A percentile compares a stretch with the other conserved stretches of the same genome.
phyloP scores from a whole-genome alignment of 192 early-diverging fungal genomes.

The Paraglomus occultum region DNA sequence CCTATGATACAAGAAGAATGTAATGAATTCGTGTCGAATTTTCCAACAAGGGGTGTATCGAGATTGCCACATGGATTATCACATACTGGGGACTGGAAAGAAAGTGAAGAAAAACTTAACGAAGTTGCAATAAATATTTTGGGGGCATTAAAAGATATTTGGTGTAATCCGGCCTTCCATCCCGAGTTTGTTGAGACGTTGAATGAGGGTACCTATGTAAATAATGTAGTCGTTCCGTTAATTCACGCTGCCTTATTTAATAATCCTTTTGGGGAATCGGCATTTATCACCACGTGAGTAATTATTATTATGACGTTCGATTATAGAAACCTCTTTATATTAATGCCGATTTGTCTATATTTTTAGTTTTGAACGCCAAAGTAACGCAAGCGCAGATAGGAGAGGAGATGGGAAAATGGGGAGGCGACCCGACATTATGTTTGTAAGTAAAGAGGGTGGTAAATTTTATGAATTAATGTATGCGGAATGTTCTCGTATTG shows the following conservation, averaged over 20 bases:
- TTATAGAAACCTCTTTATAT: not conserved
- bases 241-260: conserved; percentile 6
- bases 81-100: conserved; percentile 1
- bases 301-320: not conserved
- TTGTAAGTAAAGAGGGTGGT: not conserved
- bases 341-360: not conserved
- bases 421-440: conserved; percentile 12
- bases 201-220: conserved; percentile 14
- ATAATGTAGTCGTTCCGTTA: conserved; percentile 1
- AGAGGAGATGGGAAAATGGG: not conserved
- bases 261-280: conserved; percentile 15
- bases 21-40: conserved; percentile 19
- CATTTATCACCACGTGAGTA: conserved; percentile 20
- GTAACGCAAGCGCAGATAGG: conserved; percentile 2
- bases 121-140: conserved; percentile 15
- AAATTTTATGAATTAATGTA: conserved; percentile 22
- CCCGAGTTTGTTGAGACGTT: conserved; percentile 2
- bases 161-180: conserved; percentile 2
- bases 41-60: not conserved
- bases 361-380: conserved; percentile 7
- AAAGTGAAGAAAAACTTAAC: not conserved
- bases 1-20: not conserved
- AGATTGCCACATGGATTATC: not conserved
- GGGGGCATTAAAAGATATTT: not conserved
- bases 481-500: not conserved